Conservation (phyloP, 768 basidiomycete genomes). For the Suillus sp. region DNA sequence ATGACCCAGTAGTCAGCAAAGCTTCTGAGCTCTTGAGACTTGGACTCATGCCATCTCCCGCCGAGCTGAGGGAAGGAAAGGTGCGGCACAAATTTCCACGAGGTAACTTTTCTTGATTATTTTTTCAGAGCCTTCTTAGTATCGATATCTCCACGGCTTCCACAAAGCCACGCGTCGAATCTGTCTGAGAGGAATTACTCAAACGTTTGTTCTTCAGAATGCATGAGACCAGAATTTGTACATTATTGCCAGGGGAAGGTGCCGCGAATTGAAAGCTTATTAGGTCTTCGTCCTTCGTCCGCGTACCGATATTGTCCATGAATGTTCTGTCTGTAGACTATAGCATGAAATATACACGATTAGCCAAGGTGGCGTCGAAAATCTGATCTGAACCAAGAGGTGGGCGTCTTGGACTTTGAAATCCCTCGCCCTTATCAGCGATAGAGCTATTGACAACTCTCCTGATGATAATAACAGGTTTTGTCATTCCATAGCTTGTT, state of each 20-base stretch:
- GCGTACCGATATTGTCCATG: neutral
- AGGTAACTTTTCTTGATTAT: constrained; percentile 1
- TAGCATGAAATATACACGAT: neutral
- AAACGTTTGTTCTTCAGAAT: neutral
- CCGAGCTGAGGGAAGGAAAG: constrained; percentile 76
- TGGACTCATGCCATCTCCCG: constrained; percentile 76
- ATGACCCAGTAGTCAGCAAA: constrained; percentile 78
- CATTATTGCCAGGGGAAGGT: neutral
- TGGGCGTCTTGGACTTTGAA: neutral
- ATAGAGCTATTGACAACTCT: neutral
- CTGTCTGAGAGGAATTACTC: neutral
- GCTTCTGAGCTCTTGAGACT: constrained; percentile 77
- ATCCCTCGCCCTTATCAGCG: neutral
- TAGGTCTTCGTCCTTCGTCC: neutral
- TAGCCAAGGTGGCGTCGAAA: neutral
- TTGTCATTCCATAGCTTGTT: neutral
- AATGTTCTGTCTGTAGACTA: neutral
- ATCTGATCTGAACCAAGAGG: neutral
- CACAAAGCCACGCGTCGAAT: constrained; percentile 7
- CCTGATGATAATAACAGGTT: neutral
- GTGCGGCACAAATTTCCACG: constrained; percentile 38
- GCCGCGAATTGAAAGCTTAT: neutral
- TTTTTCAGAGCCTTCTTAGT: constrained; percentile 29
- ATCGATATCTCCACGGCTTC: constrained; percentile 30
- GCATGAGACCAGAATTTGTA: neutral